Evolutionary conservation across 306 rosid genomes (phyloP), one percentile per base, ranked within the genome.

Genomic region (Cotoneaster glaucophyllus): DNA sequence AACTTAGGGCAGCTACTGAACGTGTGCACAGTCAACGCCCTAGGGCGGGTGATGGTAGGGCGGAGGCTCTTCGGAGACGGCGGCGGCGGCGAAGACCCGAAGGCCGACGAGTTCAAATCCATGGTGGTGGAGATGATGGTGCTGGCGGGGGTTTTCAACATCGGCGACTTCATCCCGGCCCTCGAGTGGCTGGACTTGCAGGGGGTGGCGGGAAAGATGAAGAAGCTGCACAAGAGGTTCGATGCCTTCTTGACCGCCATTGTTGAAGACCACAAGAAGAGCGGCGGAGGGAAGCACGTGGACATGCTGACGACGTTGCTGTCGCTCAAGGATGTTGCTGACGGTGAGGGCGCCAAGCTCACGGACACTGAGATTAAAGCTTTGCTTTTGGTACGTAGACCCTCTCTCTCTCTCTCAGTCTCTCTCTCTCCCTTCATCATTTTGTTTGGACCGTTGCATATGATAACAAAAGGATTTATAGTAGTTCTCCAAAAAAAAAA

Each of bases 111-210:
- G 71, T 93, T 91, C 75, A 90, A 90, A 68, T 79, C 83, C 1
- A 91, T 91, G 93, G 94, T 90, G 52, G 80, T 86, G 74, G 94
- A 91, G 52, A 68, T 86, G 54, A 88, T 93, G 98, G 85, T 74
- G 4, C 64, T 93, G 43, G 82, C 88, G 0, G 97, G 98, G 18
- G 88, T 81, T 75, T 82, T 90, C 76, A 87, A 91, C 81, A 74
- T 92, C 0, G 90, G 97, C 1, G 97, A 93, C 72, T 93, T 90
- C 43, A 67, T 91, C 52, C 97, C 98, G 2, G 61, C 82, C 0
- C 82, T 91, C 1, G 98, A 88, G 26, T 85, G 87, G 81, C 74
- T 93, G 0, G 96, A 93, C 76, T 76, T 93, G 41, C 87, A 82
- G 45, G 94, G 98, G 4, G 89, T 91, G 17, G 85, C 76, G 10